Evolutionary conservation across 2,329 filamentous ascomycete genomes (phyloP).

Genomic region (Sarocladium strictum): DNA sequence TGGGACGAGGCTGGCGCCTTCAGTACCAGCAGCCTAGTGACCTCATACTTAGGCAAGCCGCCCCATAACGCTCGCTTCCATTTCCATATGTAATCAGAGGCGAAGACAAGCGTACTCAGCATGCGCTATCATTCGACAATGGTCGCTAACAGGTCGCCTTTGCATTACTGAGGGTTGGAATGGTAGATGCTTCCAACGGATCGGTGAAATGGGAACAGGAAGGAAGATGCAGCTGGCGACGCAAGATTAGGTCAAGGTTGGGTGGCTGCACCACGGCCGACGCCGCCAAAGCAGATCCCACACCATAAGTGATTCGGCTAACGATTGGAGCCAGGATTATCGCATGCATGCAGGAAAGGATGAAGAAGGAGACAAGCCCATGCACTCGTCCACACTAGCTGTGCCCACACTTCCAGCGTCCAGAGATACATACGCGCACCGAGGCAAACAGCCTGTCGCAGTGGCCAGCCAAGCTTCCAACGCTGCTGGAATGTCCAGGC

Average conservation of each 20-base stretch:
- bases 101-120: no score
- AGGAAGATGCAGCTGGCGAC: background rate
- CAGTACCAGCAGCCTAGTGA: background rate
- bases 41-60: background rate
- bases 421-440: background rate
- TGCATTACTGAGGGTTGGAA: background rate
- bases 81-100: no score
- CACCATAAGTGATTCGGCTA: background rate
- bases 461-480: background rate
- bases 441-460: background rate
- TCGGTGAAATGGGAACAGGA: background rate
- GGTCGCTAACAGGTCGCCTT: no score
- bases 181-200: background rate
- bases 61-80: background rate
- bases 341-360: background rate
- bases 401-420: background rate
- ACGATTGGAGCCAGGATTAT: background rate
- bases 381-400: background rate
- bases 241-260: background rate
- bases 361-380: background rate
- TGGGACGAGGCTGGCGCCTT: background rate
- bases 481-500: slow-evolving; percentile 5
- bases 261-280: background rate
- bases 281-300: background rate
- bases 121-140: no score